phyloP scores from a whole-genome alignment of 192 early-diverging fungal genomes.

The Backusella psychrophila region DNA sequence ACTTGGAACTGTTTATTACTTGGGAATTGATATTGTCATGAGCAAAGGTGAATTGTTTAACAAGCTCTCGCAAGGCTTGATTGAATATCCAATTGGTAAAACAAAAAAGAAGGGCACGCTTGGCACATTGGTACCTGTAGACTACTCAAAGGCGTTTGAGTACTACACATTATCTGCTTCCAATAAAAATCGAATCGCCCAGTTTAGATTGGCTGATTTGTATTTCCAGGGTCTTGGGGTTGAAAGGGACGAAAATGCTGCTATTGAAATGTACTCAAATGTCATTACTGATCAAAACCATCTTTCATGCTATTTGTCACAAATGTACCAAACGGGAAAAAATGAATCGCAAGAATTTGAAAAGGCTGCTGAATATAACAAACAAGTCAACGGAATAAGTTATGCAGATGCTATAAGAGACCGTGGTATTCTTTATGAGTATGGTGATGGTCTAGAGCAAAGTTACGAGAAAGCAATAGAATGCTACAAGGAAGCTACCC shows the following conservation, averaged over 20 bases:
- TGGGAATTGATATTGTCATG: no score
- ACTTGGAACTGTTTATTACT: no score
- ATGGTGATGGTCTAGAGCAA: background rate
- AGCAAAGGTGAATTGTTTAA: no score
- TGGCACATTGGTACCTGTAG: no score
- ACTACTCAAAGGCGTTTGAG: constrained; percentile 47
- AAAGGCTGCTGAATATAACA: background rate
- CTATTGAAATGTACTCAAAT: background rate
- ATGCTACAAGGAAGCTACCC: constrained; percentile 50
- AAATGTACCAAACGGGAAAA: background rate
- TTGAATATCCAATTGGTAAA: background rate
- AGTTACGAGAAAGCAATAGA: constrained; percentile 44
- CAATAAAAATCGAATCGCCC: constrained; percentile 46
- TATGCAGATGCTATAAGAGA: background rate
- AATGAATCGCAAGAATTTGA: background rate
- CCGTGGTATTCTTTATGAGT: background rate
- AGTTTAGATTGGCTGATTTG: constrained; percentile 54
- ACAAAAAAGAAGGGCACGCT: background rate
- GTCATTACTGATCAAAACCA: background rate
- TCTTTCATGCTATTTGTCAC: background rate
- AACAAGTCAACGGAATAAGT: background rate
- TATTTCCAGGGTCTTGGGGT: constrained; percentile 58
- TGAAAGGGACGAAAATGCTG: constrained; percentile 31
- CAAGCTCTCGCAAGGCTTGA: background rate
- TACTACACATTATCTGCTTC: constrained; percentile 53